A percentile compares a stretch with the other conserved stretches of the same genome.
Evolutionary conservation across 345 rosid species (phyloP).

Genomic region (Adansonia digitata): DNA sequence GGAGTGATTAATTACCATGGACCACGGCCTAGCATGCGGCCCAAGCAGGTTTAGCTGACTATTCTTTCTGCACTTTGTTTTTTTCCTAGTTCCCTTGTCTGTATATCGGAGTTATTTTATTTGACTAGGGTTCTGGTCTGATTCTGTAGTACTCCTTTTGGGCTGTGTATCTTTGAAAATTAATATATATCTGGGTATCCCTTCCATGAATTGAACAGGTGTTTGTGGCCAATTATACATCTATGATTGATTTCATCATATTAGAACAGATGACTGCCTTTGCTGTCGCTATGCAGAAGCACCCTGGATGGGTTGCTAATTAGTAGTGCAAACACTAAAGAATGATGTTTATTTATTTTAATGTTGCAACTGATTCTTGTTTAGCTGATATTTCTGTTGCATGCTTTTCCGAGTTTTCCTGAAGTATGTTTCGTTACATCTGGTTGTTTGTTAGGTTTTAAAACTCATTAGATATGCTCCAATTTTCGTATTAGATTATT

Average conservation of each 20-base stretch:
- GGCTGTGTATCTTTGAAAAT: neutral
- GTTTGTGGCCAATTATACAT: slow-evolving; percentile 95
- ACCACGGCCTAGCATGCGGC: slow-evolving; percentile 93
- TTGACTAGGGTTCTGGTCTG: neutral
- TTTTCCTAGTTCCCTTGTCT: neutral
- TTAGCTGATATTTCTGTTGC: neutral
- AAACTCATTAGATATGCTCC: neutral
- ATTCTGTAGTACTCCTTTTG: neutral
- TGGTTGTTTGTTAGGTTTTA: neutral
- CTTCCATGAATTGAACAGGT: slow-evolving; percentile 49
- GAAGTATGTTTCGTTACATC: neutral
- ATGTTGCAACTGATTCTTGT: neutral
- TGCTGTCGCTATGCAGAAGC: slow-evolving; percentile 98
- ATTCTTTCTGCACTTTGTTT: neutral
- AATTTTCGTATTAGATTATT: neutral
- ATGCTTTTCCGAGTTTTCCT: neutral
- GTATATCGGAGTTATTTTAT: neutral
- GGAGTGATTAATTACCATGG: slow-evolving; percentile 96
- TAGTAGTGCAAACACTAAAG: slow-evolving; percentile 4
- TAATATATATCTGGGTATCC: slow-evolving; percentile 3
- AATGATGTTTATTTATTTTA: neutral
- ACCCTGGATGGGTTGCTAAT: slow-evolving; percentile 99
- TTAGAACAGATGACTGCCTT: slow-evolving; percentile 96
- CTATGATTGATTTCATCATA: slow-evolving; percentile 96
- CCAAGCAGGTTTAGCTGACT: slow-evolving; percentile 59